These are phyloP conservation scores for Globisporangium nodosum DNA, from an alignment of 352 stramenopile species.

Conservation along the genomic window DNA sequence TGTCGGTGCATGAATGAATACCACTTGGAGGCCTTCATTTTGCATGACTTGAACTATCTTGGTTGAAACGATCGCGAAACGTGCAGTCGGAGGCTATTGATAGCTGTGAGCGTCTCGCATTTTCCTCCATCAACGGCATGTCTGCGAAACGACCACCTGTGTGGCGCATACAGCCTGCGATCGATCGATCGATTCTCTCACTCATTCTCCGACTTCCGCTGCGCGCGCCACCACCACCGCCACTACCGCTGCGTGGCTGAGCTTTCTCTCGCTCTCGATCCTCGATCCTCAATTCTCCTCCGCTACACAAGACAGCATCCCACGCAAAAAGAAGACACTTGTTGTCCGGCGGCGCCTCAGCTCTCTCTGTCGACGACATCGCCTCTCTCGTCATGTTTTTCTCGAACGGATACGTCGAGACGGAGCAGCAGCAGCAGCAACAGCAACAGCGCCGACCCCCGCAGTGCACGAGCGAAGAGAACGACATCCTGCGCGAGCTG, in stretches of 20 bases:
- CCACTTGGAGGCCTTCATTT: too few relatives aligned
- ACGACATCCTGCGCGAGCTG: conserved; percentile 70
- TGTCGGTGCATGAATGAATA: too few relatives aligned
- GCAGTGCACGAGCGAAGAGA: conserved; percentile 46
- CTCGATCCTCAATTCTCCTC: conserved; percentile 12
- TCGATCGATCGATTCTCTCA: too few relatives aligned
- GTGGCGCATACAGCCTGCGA: too few relatives aligned
- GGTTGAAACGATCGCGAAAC: too few relatives aligned
- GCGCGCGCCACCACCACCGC: too few relatives aligned
- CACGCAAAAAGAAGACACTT: neutral
- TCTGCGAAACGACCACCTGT: too few relatives aligned
- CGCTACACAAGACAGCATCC: neutral
- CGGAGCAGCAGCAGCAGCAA: conserved; percentile 20
- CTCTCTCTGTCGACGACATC: conserved; percentile 1
- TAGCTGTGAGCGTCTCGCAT: too few relatives aligned
- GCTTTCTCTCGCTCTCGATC: neutral
- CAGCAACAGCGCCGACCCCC: conserved; percentile 28
- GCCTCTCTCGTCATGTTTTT: conserved; percentile 48
- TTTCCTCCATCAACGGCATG: too few relatives aligned
- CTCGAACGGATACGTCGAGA: conserved; percentile 59
- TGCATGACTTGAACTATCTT: too few relatives aligned
- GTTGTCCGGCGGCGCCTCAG: too few relatives aligned
- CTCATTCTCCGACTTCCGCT: conserved; percentile 21
- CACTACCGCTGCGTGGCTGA: conserved; percentile 4
- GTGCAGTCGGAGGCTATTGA: too few relatives aligned